phyloP scores from a whole-genome alignment of 495 filamentous ascomycete species.

The Cudoniella acicularis region DNA sequence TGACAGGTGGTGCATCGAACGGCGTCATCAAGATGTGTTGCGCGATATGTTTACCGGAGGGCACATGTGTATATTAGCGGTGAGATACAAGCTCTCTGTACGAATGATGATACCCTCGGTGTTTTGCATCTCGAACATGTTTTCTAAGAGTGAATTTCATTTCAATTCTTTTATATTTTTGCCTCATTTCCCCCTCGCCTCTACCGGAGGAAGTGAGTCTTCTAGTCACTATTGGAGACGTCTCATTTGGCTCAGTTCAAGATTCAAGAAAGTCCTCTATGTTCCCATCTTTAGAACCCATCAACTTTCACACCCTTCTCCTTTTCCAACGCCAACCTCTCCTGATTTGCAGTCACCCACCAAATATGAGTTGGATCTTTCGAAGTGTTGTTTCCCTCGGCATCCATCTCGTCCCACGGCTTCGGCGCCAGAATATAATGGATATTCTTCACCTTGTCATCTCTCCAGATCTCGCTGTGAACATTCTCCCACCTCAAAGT shows the following conservation, averaged over 20 bases:
- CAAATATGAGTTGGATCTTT: constrained; percentile 56
- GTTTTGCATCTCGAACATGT: too few species aligned
- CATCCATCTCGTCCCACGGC: constrained; percentile 67
- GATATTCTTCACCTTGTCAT: constrained; percentile 71
- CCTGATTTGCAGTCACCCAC: constrained; percentile 60
- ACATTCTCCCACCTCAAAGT: constrained; percentile 66
- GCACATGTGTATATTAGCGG: not conserved
- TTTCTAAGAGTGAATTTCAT: too few species aligned
- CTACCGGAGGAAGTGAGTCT: too few species aligned
- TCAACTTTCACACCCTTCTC: constrained; percentile 22
- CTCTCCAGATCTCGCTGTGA: constrained; percentile 70
- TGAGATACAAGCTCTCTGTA: not conserved
- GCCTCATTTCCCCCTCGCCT: too few species aligned
- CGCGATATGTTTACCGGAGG: not conserved
- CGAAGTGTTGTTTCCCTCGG: constrained; percentile 32
- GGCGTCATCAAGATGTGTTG: constrained; percentile 10
- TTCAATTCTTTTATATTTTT: too few species aligned
- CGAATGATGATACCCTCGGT: not conserved
- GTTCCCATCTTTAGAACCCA: constrained; percentile 19
- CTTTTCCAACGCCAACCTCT: constrained; percentile 36
- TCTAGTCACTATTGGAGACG: too few species aligned
- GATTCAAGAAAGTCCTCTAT: not conserved
- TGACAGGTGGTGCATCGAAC: not conserved
- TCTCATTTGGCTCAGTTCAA: not conserved
- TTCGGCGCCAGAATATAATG: constrained; percentile 80